Percentiles rank a stretch among this genome's conserved stretches.
Evolutionary conservation across 306 rosid species (phyloP).

Genomic region (Vachellia pachyceras): DNA sequence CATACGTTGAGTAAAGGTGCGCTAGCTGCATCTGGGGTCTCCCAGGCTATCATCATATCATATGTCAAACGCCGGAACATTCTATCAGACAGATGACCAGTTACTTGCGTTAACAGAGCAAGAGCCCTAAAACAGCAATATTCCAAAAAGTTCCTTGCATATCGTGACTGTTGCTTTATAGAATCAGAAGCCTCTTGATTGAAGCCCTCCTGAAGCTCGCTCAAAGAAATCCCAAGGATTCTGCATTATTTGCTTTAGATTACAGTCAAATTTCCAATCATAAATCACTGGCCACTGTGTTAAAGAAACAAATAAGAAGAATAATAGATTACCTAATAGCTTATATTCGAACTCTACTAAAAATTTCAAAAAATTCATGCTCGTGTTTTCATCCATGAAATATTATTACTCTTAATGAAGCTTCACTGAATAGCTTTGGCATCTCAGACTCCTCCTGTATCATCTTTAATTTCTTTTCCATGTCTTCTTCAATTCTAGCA

Average conservation of each 20-base stretch:
- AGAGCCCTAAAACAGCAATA: constrained; percentile 94
- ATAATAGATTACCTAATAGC: constrained; percentile 18
- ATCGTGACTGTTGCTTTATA: constrained; percentile 67
- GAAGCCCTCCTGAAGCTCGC: constrained; percentile 87
- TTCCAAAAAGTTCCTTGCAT: constrained; percentile 88
- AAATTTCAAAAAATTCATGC: background rate
- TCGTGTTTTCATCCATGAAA: background rate
- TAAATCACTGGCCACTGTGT: constrained; percentile 25
- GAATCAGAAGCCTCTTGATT: constrained; percentile 84
- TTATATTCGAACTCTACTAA: constrained; percentile 25
- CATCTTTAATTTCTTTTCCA: background rate
- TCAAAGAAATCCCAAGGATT: constrained; percentile 70
- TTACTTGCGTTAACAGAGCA: constrained; percentile 64
- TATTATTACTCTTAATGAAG: constrained; percentile 11
- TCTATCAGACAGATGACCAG: constrained; percentile 80
- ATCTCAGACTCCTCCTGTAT: background rate
- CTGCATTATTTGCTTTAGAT: constrained; percentile 58
- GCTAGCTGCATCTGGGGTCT: constrained; percentile 76
- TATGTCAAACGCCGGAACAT: constrained; percentile 77
- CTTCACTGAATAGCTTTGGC: constrained; percentile 5
- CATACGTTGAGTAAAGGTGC: constrained; percentile 73
- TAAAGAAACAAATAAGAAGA: constrained; percentile 24
- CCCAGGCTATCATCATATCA: constrained; percentile 99
- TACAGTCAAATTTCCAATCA: constrained; percentile 42
- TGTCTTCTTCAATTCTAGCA: background rate